Evolutionary conservation across 208 protist species (phyloP).

Genomic region (Strigomonas culicis): DNA sequence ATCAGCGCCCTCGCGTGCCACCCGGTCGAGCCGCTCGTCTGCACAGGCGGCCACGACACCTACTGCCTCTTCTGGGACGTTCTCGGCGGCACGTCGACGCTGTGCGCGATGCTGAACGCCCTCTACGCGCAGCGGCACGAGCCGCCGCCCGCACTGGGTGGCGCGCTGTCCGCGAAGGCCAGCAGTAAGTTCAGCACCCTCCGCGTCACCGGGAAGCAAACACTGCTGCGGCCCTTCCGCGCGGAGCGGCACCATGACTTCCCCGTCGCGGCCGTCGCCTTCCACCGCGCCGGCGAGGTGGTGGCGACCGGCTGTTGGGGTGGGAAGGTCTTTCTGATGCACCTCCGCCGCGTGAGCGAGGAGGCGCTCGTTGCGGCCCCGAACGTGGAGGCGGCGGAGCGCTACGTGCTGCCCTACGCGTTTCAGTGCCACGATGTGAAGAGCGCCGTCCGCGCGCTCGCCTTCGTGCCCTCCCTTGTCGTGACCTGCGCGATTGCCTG

Average conservation of each 20-base stretch:
- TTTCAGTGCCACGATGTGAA: constrained; percentile 15
- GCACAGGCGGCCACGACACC: constrained; percentile 54
- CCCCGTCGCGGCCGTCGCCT: constrained; percentile 55
- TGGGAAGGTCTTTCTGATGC: constrained; percentile 43
- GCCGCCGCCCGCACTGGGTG: background rate
- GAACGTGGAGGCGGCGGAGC: constrained; percentile 4
- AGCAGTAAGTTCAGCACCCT: constrained; percentile 10
- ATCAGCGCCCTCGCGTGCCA: constrained; percentile 61
- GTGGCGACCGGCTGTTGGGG: constrained; percentile 80
- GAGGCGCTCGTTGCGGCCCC: background rate
- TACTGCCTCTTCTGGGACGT: constrained; percentile 56
- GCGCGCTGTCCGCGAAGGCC: background rate
- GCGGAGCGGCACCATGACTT: constrained; percentile 55
- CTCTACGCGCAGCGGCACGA: background rate
- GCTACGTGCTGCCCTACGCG: constrained; percentile 10
- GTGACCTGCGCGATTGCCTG: constrained; percentile 73
- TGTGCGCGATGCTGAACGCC: constrained; percentile 10
- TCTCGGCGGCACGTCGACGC: constrained; percentile 12
- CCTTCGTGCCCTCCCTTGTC: constrained; percentile 60
- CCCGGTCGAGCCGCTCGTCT: constrained; percentile 45
- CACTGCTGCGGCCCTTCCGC: constrained; percentile 31
- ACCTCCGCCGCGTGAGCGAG: constrained; percentile 19
- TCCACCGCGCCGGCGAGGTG: constrained; percentile 63
- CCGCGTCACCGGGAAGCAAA: constrained; percentile 3
- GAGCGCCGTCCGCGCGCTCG: constrained; percentile 47